Evolutionary conservation across 139 green algal genomes (phyloP), one percentile per base, ranked within the genome.

Genomic region (Mesostigma viride): DNA sequence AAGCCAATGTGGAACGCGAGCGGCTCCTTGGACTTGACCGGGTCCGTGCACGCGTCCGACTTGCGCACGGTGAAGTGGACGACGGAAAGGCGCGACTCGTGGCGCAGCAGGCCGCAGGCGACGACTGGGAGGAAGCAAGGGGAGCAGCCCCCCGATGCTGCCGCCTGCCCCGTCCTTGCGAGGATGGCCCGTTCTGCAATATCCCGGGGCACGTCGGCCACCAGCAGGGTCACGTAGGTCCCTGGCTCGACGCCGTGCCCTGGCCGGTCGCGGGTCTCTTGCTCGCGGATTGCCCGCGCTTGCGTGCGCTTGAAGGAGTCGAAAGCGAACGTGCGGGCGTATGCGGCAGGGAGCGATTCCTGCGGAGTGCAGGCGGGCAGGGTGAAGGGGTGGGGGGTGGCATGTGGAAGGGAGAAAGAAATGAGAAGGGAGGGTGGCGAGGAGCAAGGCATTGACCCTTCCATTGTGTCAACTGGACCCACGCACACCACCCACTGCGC

Each of bases 241-340:
- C 90, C 90, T 5, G 71, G 64, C 1, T 71, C 5, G 3, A 85
- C 62, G 34, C 67, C 36, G 24, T 35, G 26, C 20, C 48, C 44
- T n/a, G n/a, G n/a, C n/a, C 58, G 31, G 36, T 77, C 70, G 11
- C 36, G 35, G 1, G 62, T 31, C 22, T 31, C 71, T 22, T 4
- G 22, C 36, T 56, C 14, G 6, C 28, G 47, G 22, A 76, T 31
- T 17, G 63, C 76, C 24, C 60, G 20, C 40, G 58, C 60, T 44
- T 84, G 78, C 1, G 86, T 79, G 5, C 86, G 74, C 58, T 75
- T 82, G 70, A 89, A 88, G 79, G 94, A 91, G 64, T 97, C 84
- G 76, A 97, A 97, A 0, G 90, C 88, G 77, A 95, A 97, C 3
- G 95, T 84, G 35, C 84, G 80, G 4, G 78, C 79, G 63, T 97